Conservation (phyloP, 2,329 filamentous ascomycete genomes). For the Pseudocercospora cruenta region DNA sequence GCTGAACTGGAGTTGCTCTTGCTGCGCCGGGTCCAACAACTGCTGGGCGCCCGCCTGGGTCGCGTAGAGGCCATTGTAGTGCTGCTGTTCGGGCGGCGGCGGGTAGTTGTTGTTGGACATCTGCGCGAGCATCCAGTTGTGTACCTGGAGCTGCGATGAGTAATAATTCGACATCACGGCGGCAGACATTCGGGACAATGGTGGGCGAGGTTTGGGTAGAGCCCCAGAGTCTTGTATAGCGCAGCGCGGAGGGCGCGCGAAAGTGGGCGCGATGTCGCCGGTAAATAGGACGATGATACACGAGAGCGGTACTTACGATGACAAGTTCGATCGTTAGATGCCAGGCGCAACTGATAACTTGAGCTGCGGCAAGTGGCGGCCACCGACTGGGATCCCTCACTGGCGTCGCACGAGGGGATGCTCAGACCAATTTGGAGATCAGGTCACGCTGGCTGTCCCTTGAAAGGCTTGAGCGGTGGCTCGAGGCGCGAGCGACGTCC, state of each 20-base stretch:
- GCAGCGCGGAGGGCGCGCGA: conserved; percentile 29
- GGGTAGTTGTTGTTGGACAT: conserved; percentile 44
- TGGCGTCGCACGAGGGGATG: conserved; percentile 30
- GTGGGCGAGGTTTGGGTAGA: conserved; percentile 17
- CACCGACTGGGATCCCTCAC: conserved; percentile 31
- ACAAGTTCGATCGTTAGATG: conserved; percentile 25
- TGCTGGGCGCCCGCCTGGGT: conserved; percentile 37
- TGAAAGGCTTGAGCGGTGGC: conserved; percentile 15
- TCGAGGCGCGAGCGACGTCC: conserved; percentile 21
- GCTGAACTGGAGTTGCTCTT: conserved; percentile 40
- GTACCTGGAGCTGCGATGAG: conserved; percentile 39
- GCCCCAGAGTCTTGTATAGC: conserved; percentile 22
- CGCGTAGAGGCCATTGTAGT: conserved; percentile 41
- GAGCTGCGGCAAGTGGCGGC: conserved; percentile 31
- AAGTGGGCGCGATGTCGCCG: conserved; percentile 29
- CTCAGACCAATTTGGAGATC: conserved; percentile 27
- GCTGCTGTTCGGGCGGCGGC: conserved; percentile 40
- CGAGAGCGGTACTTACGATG: conserved; percentile 30
- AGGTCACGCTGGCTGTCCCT: conserved; percentile 25
- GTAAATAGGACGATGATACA: conserved; percentile 31
- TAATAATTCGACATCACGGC: conserved; percentile 39
- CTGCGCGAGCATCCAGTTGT: conserved; percentile 40
- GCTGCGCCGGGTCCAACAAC: conserved; percentile 37
- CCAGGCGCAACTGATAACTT: conserved; percentile 30
- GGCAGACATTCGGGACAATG: conserved; percentile 37